Evolutionary conservation across 108 stramenopile genomes (phyloP), one percentile per base, ranked within the genome.

Genomic region (Pseudonitzschia multistriata): DNA sequence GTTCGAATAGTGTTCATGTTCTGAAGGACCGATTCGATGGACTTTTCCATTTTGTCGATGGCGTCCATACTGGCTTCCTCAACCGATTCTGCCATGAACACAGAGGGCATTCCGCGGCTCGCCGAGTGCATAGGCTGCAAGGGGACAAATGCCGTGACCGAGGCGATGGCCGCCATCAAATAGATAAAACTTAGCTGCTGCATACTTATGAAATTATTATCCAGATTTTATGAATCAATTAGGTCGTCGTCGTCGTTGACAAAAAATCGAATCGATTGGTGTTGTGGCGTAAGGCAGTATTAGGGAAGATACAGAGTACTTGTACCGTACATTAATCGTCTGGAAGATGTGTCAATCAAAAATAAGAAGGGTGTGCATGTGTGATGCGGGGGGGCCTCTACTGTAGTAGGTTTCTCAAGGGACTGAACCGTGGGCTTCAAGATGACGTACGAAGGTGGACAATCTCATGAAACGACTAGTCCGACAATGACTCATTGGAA

Each of bases 1-100:
- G 97, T 97, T 30, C 97, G 92, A 30, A 98, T 66, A 22, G 96
- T 88, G 19, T 69, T 34, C 52, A 98, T 80, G 68, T 88, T 96
- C 60, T 74, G 72, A 13, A 71, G 71, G 33, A 95, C 78, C 54
- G 81, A 83, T 29, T 82, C 84, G 60, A 96, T 66, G 0, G 94
- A 92, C 67, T 98, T 98, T 40, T 74, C 80, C 97, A 98, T 98
- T 25, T 85, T 72, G 37, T 91, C 89, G 71, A 82, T 67, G 65
- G 86, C 84, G 59, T 94, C 89, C 52, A 81, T 37, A 36, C 70
- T 76, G 42, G 83, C 73, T 35, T 75, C 74, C 21, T 83, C 78
- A 17, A 72, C 62, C 17, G 42, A 33, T 13, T 73, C 78, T 11
- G 67, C 68, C 47, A 67, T 49, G 48, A 73, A 81, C 45, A 81